These are phyloP conservation scores for Ophiocordyceps robertsii DNA, from an alignment of 2,329 filamentous ascomycete species.

Conservation along the genomic window DNA sequence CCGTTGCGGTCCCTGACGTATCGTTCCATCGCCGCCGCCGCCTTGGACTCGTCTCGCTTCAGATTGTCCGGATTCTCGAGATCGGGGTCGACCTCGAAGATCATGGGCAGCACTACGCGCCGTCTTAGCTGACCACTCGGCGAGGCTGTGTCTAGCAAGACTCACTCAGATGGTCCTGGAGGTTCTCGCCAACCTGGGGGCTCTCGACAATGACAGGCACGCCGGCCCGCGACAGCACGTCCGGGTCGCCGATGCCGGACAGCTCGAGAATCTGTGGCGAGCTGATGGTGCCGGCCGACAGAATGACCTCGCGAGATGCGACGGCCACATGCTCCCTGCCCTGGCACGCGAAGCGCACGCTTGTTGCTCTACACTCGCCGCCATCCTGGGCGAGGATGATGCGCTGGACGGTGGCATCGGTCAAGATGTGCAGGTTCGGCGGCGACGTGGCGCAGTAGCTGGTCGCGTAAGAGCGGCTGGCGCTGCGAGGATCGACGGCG, in stretches of 20 bases:
- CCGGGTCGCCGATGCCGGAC: constrained; percentile 40
- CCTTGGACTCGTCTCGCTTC: constrained; percentile 12
- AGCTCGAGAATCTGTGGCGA: constrained; percentile 48
- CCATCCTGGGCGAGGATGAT: constrained; percentile 13
- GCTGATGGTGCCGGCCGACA: constrained; percentile 43
- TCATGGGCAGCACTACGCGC: constrained; percentile 22
- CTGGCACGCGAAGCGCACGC: constrained; percentile 19
- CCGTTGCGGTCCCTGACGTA: constrained; percentile 17
- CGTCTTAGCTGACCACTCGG: neutral
- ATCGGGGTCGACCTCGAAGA: constrained; percentile 30
- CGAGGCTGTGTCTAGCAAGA: neutral
- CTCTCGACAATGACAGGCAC: constrained; percentile 25
- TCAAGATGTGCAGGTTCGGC: constrained; percentile 26
- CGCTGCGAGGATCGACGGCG: constrained; percentile 30
- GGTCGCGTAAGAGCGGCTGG: constrained; percentile 32
- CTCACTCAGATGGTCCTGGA: constrained; percentile 30
- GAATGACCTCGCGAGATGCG: constrained; percentile 37
- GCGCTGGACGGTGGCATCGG: constrained; percentile 13
- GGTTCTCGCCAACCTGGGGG: constrained; percentile 32
- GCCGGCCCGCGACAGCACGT: constrained; percentile 21
- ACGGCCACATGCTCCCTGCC: constrained; percentile 22
- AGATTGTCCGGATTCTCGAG: constrained; percentile 27
- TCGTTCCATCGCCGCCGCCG: constrained; percentile 18
- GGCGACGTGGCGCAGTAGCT: constrained; percentile 28
- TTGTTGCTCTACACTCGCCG: constrained; percentile 12